Evolutionary conservation across 2,329 filamentous ascomycete genomes (phyloP), one percentile per base, ranked within the genome.

Genomic region (Chaetothyriales sp.): DNA sequence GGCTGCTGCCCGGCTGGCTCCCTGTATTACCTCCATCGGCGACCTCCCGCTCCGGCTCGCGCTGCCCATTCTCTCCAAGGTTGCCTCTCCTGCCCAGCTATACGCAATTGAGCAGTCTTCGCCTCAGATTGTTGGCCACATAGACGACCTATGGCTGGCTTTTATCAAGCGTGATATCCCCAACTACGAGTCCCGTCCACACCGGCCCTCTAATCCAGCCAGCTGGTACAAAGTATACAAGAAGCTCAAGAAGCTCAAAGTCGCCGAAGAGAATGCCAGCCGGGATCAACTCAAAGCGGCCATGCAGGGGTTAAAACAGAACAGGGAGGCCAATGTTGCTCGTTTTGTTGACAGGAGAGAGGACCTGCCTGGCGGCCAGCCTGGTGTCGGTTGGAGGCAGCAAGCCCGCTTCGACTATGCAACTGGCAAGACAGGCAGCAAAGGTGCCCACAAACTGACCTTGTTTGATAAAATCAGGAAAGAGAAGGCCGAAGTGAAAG

Each of bases 141-240:
- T 81, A 42, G 75, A 71, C 18, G 83, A 88, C 59, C 71, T 90
- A 54, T 95, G 90, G 90, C 68, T 79, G 43, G 76, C 78, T 25
- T 77, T 95, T 61, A 92, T 96, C 65, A 76, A 78, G 48, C 78
- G 80, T 46, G 81, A 95, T 60, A 85, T 95, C 55, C 80, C 80
- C 1, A 70, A 78, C 51, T 82, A 80, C 65, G 72, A 80, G 43
- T 69, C 70, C 45, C 79, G 83, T 62, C 76, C 78, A 22, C 77
- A 81, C 58, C 71, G 78, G 20, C 84, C 85, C 0, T 73, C 74
- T 50, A 75, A 86, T 55, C 78, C 82, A 0, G 71, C 72, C 36
- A 80, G 79, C 53, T 95, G 88, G 88, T 79, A 82, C 63, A 79
- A 83, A 50, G 74, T 93, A 12, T 95, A 93, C 68, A 71, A 75